Base-by-base conservation (phyloP, 2,329 filamentous ascomycete species). In the Colletotrichum sp. region DNA sequence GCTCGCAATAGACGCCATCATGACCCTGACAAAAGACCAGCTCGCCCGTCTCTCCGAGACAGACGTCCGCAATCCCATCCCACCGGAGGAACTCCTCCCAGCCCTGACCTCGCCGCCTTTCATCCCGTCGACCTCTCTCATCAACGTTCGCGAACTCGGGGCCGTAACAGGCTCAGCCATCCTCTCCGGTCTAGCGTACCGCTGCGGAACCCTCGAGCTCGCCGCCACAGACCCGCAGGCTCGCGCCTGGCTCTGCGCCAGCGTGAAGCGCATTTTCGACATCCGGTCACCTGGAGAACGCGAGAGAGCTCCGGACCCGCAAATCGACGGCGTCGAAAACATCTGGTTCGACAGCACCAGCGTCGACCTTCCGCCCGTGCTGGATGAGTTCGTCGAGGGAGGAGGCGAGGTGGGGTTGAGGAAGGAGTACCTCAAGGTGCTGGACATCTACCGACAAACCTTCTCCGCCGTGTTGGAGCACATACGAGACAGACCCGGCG, bases 121-220 rank as follows among this genome's bases (percentile, higher is more conserved):
- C 79, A 78, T 90, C 76, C 79, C 82, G 69, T 81, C 88, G 32
- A 84, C 83, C 30, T 86, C 87, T 44, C 87, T 89, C 32, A 87
- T 90, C 84, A 91, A 90, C 82, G 82, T 87, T 67, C 88, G 89
- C 66, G 89, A 91, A 79, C 79, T 90, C 15, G 89, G 89, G 69
- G 82, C 85, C 32, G 80, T 90, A 2, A 85, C 85, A 6, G 83
- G 83, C 49, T 86, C 85, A 74, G 78, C 81, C 8, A 78, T 91
- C 72, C 85, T 85, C 2, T 78, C 85, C 1, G 84, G 85, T 30
- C 85, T 85, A 69, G 83, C 85, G 77, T 90, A 86, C 82, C 88
- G 89, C 77, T 87, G 86, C 75, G 89, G 88, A 55, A 85, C 85
- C 19, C 84, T 90, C 15, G 80, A 81, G 64, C 78, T 82, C 3